phyloP scores from a whole-genome alignment of 306 rosid genomes.

The Hylodesmum podocarpum region DNA sequence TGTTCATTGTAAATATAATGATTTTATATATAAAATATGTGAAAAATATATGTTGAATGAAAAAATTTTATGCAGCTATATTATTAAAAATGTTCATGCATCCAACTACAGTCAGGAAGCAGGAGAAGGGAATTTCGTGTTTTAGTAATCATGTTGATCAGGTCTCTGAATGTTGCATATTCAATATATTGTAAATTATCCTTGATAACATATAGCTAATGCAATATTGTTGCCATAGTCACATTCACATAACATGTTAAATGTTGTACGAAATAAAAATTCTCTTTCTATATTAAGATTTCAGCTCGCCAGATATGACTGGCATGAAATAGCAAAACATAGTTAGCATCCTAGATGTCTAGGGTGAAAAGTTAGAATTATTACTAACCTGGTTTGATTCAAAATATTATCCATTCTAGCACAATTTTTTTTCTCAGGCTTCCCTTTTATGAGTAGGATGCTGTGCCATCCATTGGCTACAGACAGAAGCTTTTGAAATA shows the following conservation, averaged over 20 bases:
- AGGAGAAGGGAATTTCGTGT: neutral
- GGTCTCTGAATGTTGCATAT: neutral
- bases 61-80: neutral
- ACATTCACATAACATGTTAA: no score
- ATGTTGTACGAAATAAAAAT: neutral
- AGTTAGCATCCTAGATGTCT: neutral
- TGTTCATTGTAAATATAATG: slow-evolving; percentile 4
- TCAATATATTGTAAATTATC: neutral
- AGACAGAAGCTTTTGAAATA: slow-evolving; percentile 38
- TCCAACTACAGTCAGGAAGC: neutral
- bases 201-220: neutral
- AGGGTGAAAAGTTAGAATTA: neutral
- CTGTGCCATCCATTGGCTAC: neutral
- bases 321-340: neutral
- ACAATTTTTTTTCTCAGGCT: slow-evolving; percentile 15
- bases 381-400: slow-evolving; percentile 59
- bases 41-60: neutral
- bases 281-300: neutral
- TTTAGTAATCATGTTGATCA: neutral
- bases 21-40: neutral
- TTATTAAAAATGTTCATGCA: neutral
- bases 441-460: slow-evolving; percentile 20
- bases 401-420: slow-evolving; percentile 42
- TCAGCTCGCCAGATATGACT: neutral
- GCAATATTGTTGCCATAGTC: neutral